phyloP scores from a whole-genome alignment of 352 stramenopile genomes.

The Phytopythium aichiense region DNA sequence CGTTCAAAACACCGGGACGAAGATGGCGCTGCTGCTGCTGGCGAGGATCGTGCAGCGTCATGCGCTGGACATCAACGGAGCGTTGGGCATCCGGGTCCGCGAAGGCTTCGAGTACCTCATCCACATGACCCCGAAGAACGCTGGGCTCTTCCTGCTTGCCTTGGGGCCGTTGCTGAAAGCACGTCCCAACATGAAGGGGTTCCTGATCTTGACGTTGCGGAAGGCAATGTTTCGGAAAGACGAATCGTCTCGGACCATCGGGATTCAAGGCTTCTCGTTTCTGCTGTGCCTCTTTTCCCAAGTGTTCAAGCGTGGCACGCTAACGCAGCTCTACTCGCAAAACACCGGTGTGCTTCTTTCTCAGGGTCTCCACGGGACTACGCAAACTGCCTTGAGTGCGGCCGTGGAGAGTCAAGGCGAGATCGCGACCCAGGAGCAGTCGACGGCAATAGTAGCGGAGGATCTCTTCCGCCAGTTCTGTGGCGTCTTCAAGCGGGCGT shows the following conservation, averaged over 20 bases:
- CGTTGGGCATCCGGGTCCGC: constrained; percentile 27
- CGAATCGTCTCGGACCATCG: constrained; percentile 40
- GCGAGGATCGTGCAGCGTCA: constrained; percentile 36
- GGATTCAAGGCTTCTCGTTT: constrained; percentile 39
- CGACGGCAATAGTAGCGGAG: constrained; percentile 34
- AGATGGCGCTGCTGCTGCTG: constrained; percentile 28
- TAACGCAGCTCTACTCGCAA: constrained; percentile 53
- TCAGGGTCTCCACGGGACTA: constrained; percentile 16
- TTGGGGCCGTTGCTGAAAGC: constrained; percentile 34
- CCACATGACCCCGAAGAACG: constrained; percentile 25
- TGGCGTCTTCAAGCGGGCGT: constrained; percentile 41
- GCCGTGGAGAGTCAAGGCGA: constrained; percentile 13
- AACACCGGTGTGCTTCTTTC: constrained; percentile 31
- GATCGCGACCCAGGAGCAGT: constrained; percentile 34
- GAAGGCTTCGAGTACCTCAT: constrained; percentile 57
- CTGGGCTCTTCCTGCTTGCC: constrained; percentile 24
- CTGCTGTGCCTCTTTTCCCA: constrained; percentile 35
- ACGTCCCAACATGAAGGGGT: constrained; percentile 36
- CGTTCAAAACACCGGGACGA: constrained; percentile 24
- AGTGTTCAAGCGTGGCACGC: constrained; percentile 34
- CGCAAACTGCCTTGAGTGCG: not conserved
- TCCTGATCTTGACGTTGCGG: constrained; percentile 46
- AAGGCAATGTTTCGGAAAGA: constrained; percentile 68
- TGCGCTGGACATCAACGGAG: constrained; percentile 27
- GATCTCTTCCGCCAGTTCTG: constrained; percentile 58